These are phyloP conservation scores for Lepidium aucheri DNA, from an alignment of 345 rosid genomes.

Conservation along the genomic window DNA sequence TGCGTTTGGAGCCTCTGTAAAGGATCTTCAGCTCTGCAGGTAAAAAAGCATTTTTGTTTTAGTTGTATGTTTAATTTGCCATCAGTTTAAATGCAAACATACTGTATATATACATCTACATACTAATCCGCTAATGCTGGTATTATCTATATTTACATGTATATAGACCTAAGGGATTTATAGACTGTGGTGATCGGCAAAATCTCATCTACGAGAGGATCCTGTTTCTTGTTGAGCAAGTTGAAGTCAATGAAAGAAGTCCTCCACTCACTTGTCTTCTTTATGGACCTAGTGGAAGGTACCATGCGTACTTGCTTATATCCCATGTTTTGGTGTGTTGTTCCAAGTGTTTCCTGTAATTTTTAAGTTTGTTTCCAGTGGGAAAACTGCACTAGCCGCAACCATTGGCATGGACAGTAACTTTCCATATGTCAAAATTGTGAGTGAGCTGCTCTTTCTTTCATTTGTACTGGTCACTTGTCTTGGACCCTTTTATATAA, in stretches of 20 bases:
- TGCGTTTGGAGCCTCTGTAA: constrained; percentile 83
- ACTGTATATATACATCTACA: too few species aligned
- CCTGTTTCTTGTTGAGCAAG: constrained; percentile 87
- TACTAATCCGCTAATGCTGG: too few species aligned
- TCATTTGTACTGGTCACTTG: too few species aligned
- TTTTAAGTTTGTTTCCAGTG: constrained; percentile 37
- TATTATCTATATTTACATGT: background rate
- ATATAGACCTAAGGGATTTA: constrained; percentile 73
- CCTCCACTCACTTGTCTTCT: constrained; percentile 76
- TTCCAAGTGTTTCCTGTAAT: background rate
- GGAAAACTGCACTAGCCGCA: constrained; percentile 87
- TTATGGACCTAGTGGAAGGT: constrained; percentile 86
- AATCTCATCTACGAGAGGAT: constrained; percentile 67
- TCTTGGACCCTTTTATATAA: background rate
- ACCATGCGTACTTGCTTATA: too few species aligned
- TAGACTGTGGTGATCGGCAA: constrained; percentile 63
- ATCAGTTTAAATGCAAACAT: too few species aligned
- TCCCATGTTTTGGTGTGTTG: too few species aligned
- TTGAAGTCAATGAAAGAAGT: constrained; percentile 70
- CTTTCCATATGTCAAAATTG: constrained; percentile 90
- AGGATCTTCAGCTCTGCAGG: constrained; percentile 85
- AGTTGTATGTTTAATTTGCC: too few species aligned
- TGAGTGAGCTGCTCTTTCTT: constrained; percentile 20
- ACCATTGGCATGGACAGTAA: constrained; percentile 80
- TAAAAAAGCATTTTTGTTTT: background rate